Evolutionary conservation across 2,329 filamentous ascomycete species (phyloP).

Genomic region (Eutypa lata): DNA sequence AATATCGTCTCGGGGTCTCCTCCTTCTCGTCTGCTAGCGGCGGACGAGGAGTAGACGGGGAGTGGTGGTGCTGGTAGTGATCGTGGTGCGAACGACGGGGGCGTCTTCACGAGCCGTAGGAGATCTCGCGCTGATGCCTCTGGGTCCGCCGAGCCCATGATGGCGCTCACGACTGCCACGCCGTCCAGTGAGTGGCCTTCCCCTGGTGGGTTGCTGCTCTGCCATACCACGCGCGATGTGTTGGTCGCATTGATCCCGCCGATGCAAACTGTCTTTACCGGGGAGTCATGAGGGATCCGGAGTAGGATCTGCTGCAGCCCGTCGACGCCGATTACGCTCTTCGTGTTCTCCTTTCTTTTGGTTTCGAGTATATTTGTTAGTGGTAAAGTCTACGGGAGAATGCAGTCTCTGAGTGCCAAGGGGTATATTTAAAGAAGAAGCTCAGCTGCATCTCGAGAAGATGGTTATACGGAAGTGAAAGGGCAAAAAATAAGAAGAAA

Average conservation of each 20-base stretch:
- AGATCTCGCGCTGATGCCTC: constrained; percentile 60
- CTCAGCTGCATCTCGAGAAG: no score
- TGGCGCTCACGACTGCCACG: constrained; percentile 84
- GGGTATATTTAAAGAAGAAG: constrained; percentile 2
- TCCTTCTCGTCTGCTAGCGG: no score
- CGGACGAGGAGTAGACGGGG: constrained; percentile 9
- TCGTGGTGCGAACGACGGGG: constrained; percentile 26
- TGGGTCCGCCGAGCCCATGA: constrained; percentile 71
- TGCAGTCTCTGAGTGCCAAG: no score
- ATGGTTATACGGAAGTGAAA: constrained; percentile 3
- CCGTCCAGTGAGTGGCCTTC: constrained; percentile 66
- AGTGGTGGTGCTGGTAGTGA: constrained; percentile 12
- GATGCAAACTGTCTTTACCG: constrained; percentile 72
- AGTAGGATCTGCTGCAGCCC: constrained; percentile 67
- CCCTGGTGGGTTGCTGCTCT: constrained; percentile 44
- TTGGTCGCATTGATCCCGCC: constrained; percentile 82
- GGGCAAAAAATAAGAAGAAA: background rate
- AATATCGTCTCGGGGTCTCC: constrained; percentile 26
- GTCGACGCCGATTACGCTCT: constrained; percentile 71
- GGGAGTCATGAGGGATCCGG: constrained; percentile 49
- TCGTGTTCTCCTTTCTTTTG: constrained; percentile 77
- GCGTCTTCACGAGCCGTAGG: constrained; percentile 48
- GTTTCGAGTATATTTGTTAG: background rate
- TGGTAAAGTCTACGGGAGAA: no score
- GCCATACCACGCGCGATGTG: constrained; percentile 69